phyloP scores from a whole-genome alignment of 495 filamentous ascomycete genomes.

The Tuber calosporum region DNA sequence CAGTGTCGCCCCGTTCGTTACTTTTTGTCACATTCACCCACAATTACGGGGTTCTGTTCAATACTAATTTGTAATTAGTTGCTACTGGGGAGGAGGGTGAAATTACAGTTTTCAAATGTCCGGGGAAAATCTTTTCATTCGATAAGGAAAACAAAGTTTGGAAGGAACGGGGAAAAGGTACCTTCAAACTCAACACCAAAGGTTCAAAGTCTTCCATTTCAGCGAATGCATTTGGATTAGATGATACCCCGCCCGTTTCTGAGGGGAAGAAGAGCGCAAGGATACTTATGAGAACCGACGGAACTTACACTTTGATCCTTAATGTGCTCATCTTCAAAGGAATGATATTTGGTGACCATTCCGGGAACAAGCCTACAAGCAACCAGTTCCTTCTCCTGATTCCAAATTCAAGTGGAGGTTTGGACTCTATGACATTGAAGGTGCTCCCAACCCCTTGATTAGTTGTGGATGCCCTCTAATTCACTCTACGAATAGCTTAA shows the following conservation, averaged over 20 bases:
- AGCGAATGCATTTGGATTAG: conserved; percentile 9
- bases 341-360: conserved; percentile 51
- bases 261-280: conserved; percentile 47
- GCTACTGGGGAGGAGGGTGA: conserved; percentile 59
- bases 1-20: not conserved
- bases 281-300: conserved; percentile 66
- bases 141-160: conserved; percentile 52
- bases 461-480: not conserved
- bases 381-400: conserved; percentile 50
- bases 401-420: not conserved
- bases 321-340: conserved; percentile 60
- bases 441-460: not conserved
- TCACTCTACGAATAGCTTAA: conserved; percentile 41
- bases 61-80: conserved; percentile 45
- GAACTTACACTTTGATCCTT: conserved; percentile 57
- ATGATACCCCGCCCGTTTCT: conserved; percentile 17
- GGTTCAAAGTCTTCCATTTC: conserved; percentile 43
- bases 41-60: conserved; percentile 17
- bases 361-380: conserved; percentile 26
- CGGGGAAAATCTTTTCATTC: conserved; percentile 61
- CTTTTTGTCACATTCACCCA: conserved; percentile 8
- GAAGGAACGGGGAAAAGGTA: conserved; percentile 63
- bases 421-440: conserved; percentile 1
- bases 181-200: conserved; percentile 55
- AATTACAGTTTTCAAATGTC: conserved; percentile 50